Evolutionary conservation across 2,329 filamentous ascomycete species (phyloP), one percentile per base, ranked within the genome.

Genomic region (Aspergillus sp.): DNA sequence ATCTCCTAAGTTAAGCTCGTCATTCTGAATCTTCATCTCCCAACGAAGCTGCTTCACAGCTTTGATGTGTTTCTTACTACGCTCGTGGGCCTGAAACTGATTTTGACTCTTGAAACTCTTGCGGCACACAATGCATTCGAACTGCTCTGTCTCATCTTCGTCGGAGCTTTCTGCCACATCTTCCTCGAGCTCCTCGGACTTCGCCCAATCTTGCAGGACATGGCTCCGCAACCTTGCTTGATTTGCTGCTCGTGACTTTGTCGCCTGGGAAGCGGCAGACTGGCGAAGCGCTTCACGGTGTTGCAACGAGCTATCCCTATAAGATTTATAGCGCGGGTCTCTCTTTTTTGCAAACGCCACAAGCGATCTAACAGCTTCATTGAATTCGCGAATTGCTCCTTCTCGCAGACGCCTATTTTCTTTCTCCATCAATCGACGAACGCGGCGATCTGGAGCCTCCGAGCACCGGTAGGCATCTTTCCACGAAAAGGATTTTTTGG

Each of bases 41-140:
- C 85, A 83, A 67, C 86, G 87, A 40, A 99, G 76, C 60, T 92
- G 85, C 64, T 93, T 88, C 6, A 97, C 83, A 2, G 91, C 89
- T 71, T 96, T 98, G 60, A 88, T 76, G 68, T 99, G 95, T 76
- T 98, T 99, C 74, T 96, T 99, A 80, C 93, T 98, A 77, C 89
- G 91, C 77, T 97, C 93, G 68, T 99, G 95, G 3, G 90, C 88
- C 68, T 96, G 87, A 60, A 90, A 92, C 70, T 98, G 93, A 64
- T 91, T 92, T 70, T 96, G 90, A 68, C 93, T 98, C 76, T 97
- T 90, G 73, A 93, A 95, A 1, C 70, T 81, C 72, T 88, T 88
- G 60, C 81, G 77, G 67, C 86, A 88, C 6, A 83, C 84, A 35
- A 88, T 82, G 63, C 86, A 88, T 64, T 87, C 85, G 59, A 82